Evolutionary conservation across 768 basidiomycete genomes (phyloP), one percentile per base, ranked within the genome.

Genomic region (Boletus rufocinnamomeus): DNA sequence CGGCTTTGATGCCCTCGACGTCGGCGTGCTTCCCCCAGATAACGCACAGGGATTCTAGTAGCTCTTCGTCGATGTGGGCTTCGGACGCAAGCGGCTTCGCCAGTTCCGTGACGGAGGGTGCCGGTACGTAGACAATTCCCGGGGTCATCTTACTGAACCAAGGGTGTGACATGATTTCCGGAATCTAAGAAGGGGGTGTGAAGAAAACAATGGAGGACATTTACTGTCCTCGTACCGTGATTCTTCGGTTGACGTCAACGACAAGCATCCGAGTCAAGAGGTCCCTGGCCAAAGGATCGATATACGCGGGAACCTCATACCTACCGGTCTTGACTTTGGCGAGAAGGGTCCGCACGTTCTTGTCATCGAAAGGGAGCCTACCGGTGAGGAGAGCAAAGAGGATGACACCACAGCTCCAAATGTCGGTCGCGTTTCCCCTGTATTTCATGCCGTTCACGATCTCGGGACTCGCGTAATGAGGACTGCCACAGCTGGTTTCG

Each of bases 331-430:
- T 93, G 71, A 98, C 95, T 72, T 96, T 96, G 49, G 82, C 76
- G 25, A 98, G 80, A 38, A 98, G 81, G 4, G 75, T 80, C 55
- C 84, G 79, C 17, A 91, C 83, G 62, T 95, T 88, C 76, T 90
- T 89, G 79, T 97, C 93, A 68, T 97, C 95, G 67, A 97, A 98
- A 6, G 95, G 95, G 21, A 98, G 87, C 54, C 90, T 79, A 13
- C 95, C 94, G 32, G 93, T 92, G 41, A 97, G 81, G 48, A 98
- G 83, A 32, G 94, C 91, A 72, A 84, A 97, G 50, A 97, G 84
- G 64, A 96, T 94, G 46, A 98, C 92, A 25, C 95, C 95, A 60
- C 94, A 94, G 64, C 93, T 95, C 95, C 95, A 98, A 66, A 98
- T 92, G 73, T 97, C 95, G 3, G 93, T 92, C 6, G 91, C 88